Evolutionary conservation across 129 eudicot species (phyloP).

Genomic region (Saussurea involucrata): DNA sequence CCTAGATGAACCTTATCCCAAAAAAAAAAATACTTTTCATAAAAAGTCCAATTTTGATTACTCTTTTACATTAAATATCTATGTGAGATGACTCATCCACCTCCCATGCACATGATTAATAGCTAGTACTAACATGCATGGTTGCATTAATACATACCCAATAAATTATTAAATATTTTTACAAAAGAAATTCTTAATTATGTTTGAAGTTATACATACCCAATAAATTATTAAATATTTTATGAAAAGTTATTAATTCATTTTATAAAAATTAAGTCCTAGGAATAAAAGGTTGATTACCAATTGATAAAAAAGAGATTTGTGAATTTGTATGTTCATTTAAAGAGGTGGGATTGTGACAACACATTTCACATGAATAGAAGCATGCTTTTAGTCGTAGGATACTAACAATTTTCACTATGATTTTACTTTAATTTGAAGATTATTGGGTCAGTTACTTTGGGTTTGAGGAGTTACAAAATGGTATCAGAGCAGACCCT

Average conservation of each 20-base stretch:
- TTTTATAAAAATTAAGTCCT: background rate
- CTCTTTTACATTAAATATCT: slow-evolving; percentile 1
- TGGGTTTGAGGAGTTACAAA: background rate
- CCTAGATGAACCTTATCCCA: too few relatives aligned
- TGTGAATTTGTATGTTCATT: background rate
- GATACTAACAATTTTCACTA: too few relatives aligned
- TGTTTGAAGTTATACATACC: background rate
- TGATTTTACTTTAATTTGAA: too few relatives aligned
- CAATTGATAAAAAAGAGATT: background rate
- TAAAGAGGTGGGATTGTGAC: background rate
- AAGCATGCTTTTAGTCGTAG: too few relatives aligned
- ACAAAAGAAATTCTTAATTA: background rate
- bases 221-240: background rate
- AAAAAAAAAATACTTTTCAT: background rate
- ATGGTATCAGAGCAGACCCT: too few relatives aligned
- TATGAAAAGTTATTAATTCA: background rate
- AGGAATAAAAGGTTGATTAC: background rate
- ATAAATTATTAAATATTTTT: background rate
- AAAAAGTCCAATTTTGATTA: background rate
- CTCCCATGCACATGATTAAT: slow-evolving; percentile 18
- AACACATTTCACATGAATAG: background rate
- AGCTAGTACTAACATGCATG: slow-evolving; percentile 17
- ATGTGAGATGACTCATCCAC: slow-evolving; percentile 3
- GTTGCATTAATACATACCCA: slow-evolving; percentile 12
- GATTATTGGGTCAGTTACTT: too few relatives aligned